These are phyloP conservation scores for Candida yuanshanica DNA, from an alignment of 805 yeast genomes.

Conservation along the genomic window DNA sequence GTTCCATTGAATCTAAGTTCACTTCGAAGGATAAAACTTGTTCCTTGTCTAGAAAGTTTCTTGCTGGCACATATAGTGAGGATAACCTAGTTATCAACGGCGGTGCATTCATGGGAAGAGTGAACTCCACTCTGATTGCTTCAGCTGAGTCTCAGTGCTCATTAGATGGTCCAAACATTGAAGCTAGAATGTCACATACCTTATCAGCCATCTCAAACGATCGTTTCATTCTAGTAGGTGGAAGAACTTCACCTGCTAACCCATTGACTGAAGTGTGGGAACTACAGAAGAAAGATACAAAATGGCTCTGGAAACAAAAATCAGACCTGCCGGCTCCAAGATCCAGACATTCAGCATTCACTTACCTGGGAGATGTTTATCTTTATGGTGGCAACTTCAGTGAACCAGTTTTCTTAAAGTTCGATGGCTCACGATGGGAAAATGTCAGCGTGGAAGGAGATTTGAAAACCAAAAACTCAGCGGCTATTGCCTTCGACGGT, in stretches of 20 bases:
- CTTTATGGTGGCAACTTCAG: slow-evolving; percentile 46
- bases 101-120: slow-evolving; percentile 28
- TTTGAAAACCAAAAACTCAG: slow-evolving; percentile 27
- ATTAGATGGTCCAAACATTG: slow-evolving; percentile 10
- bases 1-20: not conserved
- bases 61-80: slow-evolving; percentile 5
- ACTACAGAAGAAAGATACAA: slow-evolving; percentile 9
- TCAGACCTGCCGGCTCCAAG: slow-evolving; percentile 39
- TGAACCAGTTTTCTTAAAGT: slow-evolving; percentile 19
- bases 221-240: slow-evolving; percentile 49
- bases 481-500: slow-evolving; percentile 30
- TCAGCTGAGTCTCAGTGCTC: slow-evolving; percentile 7
- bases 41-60: slow-evolving; percentile 12
- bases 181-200: slow-evolving; percentile 57
- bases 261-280: slow-evolving; percentile 41
- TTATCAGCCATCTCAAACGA: slow-evolving; percentile 30
- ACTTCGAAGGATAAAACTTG: slow-evolving; percentile 4
- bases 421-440: slow-evolving; percentile 8
- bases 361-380: slow-evolving; percentile 28
- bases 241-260: slow-evolving; percentile 56
- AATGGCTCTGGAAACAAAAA: slow-evolving; percentile 35
- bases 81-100: slow-evolving; percentile 27
- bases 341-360: slow-evolving; percentile 44
- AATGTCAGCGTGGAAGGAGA: slow-evolving; percentile 1
- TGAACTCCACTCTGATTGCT: slow-evolving; percentile 15